These are phyloP conservation scores for Solanum chmielewskii DNA, from an alignment of 257 asterid species.

Conservation along the genomic window DNA sequence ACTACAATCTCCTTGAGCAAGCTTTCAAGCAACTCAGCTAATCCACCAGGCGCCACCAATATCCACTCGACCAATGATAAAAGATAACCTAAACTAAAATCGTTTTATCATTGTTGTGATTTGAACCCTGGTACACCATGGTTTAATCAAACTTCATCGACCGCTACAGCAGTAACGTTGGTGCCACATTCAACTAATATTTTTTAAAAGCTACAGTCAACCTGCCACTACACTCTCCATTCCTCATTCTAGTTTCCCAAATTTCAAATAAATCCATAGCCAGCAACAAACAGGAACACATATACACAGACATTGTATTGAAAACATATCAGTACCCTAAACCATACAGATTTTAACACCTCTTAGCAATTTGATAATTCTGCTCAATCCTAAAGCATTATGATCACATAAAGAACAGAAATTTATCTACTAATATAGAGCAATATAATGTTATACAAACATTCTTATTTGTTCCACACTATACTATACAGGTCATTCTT, in stretches of 20 bases:
- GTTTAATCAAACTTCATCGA: background rate
- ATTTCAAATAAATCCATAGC: background rate
- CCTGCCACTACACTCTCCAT: background rate
- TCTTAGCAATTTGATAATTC: background rate
- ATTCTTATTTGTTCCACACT: background rate
- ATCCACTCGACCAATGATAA: background rate
- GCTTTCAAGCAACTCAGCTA: background rate
- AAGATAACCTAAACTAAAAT: background rate
- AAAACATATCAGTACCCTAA: background rate
- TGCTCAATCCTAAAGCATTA: background rate
- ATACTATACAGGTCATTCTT: background rate
- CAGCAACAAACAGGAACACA: background rate
- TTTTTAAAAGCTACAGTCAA: accelerated
- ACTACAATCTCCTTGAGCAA: background rate
- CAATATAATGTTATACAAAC: background rate
- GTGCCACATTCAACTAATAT: background rate
- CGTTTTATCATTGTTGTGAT: background rate
- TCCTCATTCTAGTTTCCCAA: background rate
- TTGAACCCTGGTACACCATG: background rate
- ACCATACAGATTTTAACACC: background rate
- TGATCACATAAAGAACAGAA: background rate
- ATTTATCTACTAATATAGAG: background rate
- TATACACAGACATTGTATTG: background rate
- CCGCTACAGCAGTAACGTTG: accelerated
- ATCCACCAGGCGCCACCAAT: background rate